A percentile compares a stretch with the other conserved stretches of the same genome.
These are phyloP conservation scores for Corylus avellana DNA, from an alignment of 306 rosid genomes.

Conservation along the genomic window DNA sequence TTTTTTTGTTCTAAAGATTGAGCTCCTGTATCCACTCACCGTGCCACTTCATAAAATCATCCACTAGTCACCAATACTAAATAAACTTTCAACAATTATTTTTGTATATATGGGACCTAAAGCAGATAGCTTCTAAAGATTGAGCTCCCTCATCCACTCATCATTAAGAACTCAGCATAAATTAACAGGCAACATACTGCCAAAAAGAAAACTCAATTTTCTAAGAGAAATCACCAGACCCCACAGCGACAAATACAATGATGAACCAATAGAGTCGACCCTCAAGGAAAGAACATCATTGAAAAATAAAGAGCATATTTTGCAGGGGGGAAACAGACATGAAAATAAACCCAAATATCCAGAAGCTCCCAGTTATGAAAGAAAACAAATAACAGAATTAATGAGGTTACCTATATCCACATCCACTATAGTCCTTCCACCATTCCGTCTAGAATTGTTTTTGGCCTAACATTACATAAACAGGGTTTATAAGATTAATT, in stretches of 20 bases:
- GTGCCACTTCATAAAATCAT: background rate
- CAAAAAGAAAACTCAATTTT: background rate
- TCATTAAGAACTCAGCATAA: background rate
- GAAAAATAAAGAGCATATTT: background rate
- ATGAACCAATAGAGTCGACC: background rate
- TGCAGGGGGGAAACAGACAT: background rate
- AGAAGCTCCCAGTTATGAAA: background rate
- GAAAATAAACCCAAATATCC: background rate
- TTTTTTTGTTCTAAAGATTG: background rate
- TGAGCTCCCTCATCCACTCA: background rate
- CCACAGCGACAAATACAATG: background rate
- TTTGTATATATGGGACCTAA: background rate
- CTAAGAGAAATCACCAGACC: background rate
- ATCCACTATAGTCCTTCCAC: constrained; percentile 62
- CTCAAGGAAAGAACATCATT: background rate
- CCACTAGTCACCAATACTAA: background rate
- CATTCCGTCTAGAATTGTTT: constrained; percentile 76
- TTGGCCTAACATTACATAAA: constrained; percentile 56
- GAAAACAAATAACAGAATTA: background rate
- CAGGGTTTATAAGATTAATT: constrained; percentile 13
- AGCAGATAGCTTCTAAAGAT: background rate
- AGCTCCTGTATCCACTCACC: background rate
- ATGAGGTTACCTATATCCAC: constrained; percentile 68
- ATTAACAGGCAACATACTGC: background rate
- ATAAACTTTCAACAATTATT: background rate